Conservation (phyloP, 2,329 filamentous ascomycete genomes). For the Colletotrichum sp. region DNA sequence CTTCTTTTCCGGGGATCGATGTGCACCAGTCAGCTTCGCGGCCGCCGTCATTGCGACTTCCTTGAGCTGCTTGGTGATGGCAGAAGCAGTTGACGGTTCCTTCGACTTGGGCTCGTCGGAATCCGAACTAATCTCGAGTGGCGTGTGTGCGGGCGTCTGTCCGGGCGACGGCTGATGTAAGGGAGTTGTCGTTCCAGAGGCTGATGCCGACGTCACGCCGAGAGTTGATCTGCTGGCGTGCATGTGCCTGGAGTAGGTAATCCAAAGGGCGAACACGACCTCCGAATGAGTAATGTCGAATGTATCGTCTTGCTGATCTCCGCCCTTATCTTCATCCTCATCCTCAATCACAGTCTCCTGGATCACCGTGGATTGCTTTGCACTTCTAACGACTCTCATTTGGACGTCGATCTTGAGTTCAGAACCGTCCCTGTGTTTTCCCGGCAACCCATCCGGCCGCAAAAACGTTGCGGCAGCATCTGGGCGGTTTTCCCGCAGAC, state of each 20-base stretch:
- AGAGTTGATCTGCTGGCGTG: conserved; percentile 72
- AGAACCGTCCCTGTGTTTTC: conserved; percentile 87
- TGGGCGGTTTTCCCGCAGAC: conserved; percentile 80
- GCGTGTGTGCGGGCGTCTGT: conserved; percentile 65
- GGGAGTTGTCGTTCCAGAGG: conserved; percentile 72
- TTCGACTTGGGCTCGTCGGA: conserved; percentile 49
- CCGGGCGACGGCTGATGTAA: conserved; percentile 81
- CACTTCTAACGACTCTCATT: conserved; percentile 94
- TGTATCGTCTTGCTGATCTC: conserved; percentile 41
- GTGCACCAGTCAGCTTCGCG: conserved; percentile 53
- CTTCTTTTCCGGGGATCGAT: conserved; percentile 36
- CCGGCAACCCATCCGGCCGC: conserved; percentile 82
- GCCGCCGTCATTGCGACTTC: conserved; percentile 61
- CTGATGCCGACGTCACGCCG: conserved; percentile 66
- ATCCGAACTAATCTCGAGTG: conserved; percentile 61
- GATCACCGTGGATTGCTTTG: conserved; percentile 66
- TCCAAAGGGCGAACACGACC: conserved; percentile 93
- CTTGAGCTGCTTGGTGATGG: conserved; percentile 61
- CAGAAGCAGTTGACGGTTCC: conserved; percentile 46
- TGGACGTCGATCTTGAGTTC: conserved; percentile 95
- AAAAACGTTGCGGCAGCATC: conserved; percentile 82
- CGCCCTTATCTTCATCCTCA: conserved; percentile 46
- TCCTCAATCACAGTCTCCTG: conserved; percentile 68
- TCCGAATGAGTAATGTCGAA: conserved; percentile 67
- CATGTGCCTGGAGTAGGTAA: conserved; percentile 93